Base-by-base conservation (phyloP, 2,329 filamentous ascomycete genomes). In the Dactylellina sp. region DNA sequence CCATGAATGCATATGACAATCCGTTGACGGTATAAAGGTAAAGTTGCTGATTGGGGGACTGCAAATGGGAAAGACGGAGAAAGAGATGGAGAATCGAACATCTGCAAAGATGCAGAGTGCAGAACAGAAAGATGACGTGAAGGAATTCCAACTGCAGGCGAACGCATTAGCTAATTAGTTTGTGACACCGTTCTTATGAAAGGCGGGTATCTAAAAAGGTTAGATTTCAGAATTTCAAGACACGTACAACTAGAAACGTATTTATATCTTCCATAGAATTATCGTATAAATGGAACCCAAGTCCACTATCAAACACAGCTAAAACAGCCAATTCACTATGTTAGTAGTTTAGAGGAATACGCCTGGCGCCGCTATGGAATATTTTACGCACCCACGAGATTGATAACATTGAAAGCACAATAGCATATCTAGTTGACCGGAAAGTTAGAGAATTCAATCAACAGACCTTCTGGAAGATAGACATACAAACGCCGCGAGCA, bases 401-500 rank as follows among this genome's bases (percentile, higher is more conserved):
- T 68, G 22, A 68, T 28, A 14, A 68, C 35, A 18, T 42, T 53
- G 1, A 52, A 20, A 37, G 20, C 18, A 14, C 44, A 46, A 39
- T 68, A 68, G 7, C 24, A 37, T 11, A 50, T 18, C 60, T 63
- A 47, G 18, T 39, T 50, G 16, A 42, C 40, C n/a, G 24, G 24
- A 22, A n/a, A 20, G 18, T 16, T 16, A 4, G 16, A 40, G 7
- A 24, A 25, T 56, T n/a, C n/a, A 22, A 24, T 24, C 2, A 37
- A 40, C 9, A 5, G 6, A 9, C 2, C 24, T 22, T n/a, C 18
- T 40, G 4, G 11, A 42, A 40, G 16, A 35, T 2, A 4, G 25
- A 71, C 66, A 28, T 44, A 71, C 66, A 53, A 50, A 71, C 7
- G 66, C 42, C 7, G 66, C 57, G 7, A 71, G 9, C 59, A 63